A percentile compares a stretch with the other conserved stretches of the same genome.
phyloP scores from a whole-genome alignment of 495 filamentous ascomycete species.

The Trichoderma parareesei region DNA sequence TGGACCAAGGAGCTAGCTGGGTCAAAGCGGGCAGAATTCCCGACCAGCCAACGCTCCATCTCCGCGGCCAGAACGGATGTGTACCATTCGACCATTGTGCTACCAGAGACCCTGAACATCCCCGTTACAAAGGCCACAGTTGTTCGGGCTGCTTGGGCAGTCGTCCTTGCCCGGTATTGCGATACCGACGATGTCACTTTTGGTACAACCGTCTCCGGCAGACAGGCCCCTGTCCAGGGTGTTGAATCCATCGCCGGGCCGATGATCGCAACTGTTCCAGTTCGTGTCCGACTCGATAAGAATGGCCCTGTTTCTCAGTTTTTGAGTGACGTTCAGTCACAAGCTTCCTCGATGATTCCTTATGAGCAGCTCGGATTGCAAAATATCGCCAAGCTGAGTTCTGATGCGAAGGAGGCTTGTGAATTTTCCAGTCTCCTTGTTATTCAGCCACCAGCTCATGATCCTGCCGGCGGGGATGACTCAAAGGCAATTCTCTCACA shows the following conservation, averaged over 20 bases:
- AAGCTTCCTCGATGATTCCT: slow-evolving; percentile 27
- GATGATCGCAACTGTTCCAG: slow-evolving; percentile 51
- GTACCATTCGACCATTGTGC: slow-evolving; percentile 7
- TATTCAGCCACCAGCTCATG: slow-evolving; percentile 19
- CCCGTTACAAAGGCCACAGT: slow-evolving; percentile 29
- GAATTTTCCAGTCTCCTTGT: slow-evolving; percentile 35
- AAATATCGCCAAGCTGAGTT: slow-evolving; percentile 25
- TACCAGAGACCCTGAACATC: background rate
- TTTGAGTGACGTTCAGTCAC: slow-evolving; percentile 23
- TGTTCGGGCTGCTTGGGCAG: slow-evolving; percentile 39
- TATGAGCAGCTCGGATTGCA: slow-evolving; percentile 42
- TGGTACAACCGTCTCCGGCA: slow-evolving; percentile 41
- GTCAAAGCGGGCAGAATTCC: background rate
- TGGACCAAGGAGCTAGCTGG: background rate
- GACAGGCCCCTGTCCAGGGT: slow-evolving; percentile 35
- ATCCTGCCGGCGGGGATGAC: background rate
- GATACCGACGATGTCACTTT: slow-evolving; percentile 37
- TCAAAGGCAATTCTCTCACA: slow-evolving; percentile 15
- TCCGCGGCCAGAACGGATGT: background rate
- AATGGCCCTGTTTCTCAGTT: slow-evolving; percentile 14
- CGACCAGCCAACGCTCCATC: background rate
- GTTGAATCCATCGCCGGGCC: slow-evolving; percentile 45
- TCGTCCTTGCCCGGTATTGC: slow-evolving; percentile 30
- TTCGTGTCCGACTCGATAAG: slow-evolving; percentile 25
- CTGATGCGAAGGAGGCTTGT: slow-evolving; percentile 24